phyloP scores from a whole-genome alignment of 2,329 filamentous ascomycete genomes.

The Arthrobotrys megalospora region DNA sequence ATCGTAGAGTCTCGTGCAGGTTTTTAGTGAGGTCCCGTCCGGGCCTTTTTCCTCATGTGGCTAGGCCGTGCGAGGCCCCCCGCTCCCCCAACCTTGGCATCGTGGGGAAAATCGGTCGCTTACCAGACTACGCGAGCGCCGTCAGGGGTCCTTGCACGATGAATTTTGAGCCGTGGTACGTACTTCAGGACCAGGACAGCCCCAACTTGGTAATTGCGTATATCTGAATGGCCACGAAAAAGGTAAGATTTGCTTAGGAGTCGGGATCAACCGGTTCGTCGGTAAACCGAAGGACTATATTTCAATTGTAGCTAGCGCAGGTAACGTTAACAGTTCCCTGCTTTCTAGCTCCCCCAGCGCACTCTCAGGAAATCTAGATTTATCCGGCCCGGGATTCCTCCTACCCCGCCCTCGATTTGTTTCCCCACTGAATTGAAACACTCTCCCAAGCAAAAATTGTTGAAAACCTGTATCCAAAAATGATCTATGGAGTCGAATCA shows the following conservation, averaged over 20 bases:
- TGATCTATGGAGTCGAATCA: slow-evolving; percentile 4
- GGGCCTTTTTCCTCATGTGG: slow-evolving; percentile 47
- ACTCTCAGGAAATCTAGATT: slow-evolving; percentile 18
- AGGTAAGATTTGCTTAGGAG: slow-evolving; percentile 19
- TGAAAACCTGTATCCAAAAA: slow-evolving; percentile 18
- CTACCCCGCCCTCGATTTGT: slow-evolving; percentile 32
- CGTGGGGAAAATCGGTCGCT: slow-evolving; percentile 53
- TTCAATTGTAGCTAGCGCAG: slow-evolving; percentile 13
- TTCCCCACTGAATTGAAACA: slow-evolving; percentile 31
- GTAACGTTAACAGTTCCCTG: neutral
- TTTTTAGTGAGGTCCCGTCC: slow-evolving; percentile 35
- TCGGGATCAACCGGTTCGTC: slow-evolving; percentile 39
- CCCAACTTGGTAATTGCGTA: slow-evolving; percentile 12
- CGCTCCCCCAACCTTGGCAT: slow-evolving; percentile 38
- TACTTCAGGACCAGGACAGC: slow-evolving; percentile 10
- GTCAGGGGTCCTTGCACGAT: slow-evolving; percentile 25
- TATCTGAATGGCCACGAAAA: slow-evolving; percentile 6
- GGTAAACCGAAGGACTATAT: slow-evolving; percentile 32
- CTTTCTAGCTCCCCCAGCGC: neutral
- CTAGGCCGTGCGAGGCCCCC: slow-evolving; percentile 29
- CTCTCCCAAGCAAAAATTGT: slow-evolving; percentile 20
- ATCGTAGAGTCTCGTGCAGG: slow-evolving; percentile 24
- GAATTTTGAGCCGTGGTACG: slow-evolving; percentile 44
- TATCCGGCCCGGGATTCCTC: slow-evolving; percentile 29
- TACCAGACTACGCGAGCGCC: slow-evolving; percentile 32